Evolutionary conservation across 495 filamentous ascomycete genomes (phyloP).

Genomic region (Penicillium atrosanguineum): DNA sequence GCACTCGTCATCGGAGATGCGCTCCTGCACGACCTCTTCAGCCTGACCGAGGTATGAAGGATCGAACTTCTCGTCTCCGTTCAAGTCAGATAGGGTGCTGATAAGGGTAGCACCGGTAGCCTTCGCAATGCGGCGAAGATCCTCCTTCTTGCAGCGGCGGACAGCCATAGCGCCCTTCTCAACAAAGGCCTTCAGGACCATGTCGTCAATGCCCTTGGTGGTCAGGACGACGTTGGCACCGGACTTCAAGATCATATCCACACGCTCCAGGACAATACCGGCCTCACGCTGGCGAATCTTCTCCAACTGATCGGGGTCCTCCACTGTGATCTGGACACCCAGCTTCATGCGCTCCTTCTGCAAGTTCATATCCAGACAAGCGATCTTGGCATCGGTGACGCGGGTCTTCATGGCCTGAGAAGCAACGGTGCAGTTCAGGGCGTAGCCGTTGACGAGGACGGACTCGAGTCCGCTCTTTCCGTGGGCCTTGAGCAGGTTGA

Average conservation of each 20-base stretch:
- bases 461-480: constrained; percentile 90
- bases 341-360: constrained; percentile 99
- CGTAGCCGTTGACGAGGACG: constrained; percentile 91
- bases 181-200: constrained; percentile 90
- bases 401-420: constrained; percentile 97
- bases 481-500: constrained; percentile 97
- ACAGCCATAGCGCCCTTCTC: constrained; percentile 97
- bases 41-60: constrained; percentile 82
- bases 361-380: constrained; percentile 94
- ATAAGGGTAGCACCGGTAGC: constrained; percentile 92
- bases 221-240: constrained; percentile 96
- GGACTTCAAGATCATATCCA: constrained; percentile 97
- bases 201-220: constrained; percentile 97
- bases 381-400: constrained; percentile 92
- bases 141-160: constrained; percentile 97
- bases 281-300: constrained; percentile 91
- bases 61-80: constrained; percentile 97
- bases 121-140: constrained; percentile 91
- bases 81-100: constrained; percentile 89
- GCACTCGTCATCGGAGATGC: constrained; percentile 98
- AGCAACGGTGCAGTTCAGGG: constrained; percentile 97
- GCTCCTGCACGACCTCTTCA: constrained; percentile 93
- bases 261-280: constrained; percentile 87
- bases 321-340: constrained; percentile 96
- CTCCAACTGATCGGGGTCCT: constrained; percentile 95